Evolutionary conservation across 2,329 filamentous ascomycete species (phyloP).

Genomic region (Diaporthe citrichinensis): DNA sequence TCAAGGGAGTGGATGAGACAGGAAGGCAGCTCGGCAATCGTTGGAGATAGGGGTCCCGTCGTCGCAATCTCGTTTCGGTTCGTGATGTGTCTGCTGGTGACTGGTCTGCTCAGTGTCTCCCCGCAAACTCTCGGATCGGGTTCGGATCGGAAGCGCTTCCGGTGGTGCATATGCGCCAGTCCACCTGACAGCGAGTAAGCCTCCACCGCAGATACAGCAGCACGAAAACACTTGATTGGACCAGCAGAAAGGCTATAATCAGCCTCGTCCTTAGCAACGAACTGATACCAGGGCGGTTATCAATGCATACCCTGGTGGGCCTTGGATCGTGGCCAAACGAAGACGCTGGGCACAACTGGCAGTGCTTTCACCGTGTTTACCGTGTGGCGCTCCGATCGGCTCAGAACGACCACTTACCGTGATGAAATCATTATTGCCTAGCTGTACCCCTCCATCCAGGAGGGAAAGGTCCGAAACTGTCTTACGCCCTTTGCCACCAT

Average conservation of each 20-base stretch:
- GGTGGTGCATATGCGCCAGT: slow-evolving; percentile 9
- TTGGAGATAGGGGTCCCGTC: slow-evolving; percentile 2
- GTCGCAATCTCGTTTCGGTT: not conserved
- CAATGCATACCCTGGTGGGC: not conserved
- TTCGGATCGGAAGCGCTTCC: slow-evolving; percentile 29
- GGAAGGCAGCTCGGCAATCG: not conserved
- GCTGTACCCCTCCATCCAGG: not conserved
- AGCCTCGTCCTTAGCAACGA: not conserved
- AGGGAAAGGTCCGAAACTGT: slow-evolving; percentile 4
- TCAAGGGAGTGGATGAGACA: not conserved
- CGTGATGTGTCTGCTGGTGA: slow-evolving; percentile 20
- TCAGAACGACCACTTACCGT: not conserved
- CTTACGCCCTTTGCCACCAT: not conserved
- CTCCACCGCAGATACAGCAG: not conserved
- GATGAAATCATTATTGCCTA: slow-evolving; percentile 15
- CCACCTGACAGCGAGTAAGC: slow-evolving; percentile 7
- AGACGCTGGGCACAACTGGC: not conserved
- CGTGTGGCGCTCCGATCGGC: not conserved
- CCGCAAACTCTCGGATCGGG: slow-evolving; percentile 23
- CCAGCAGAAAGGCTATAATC: slow-evolving; percentile 10
- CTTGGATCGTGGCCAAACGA: not conserved
- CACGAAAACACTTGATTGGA: slow-evolving; percentile 7
- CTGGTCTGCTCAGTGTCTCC: slow-evolving; percentile 2
- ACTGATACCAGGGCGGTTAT: not conserved
- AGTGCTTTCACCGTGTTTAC: not conserved